A percentile compares a stretch with the other conserved stretches of the same genome.
These are phyloP conservation scores for Xylariaceae sp. DNA, from an alignment of 2,329 filamentous ascomycete genomes.

Conservation along the genomic window DNA sequence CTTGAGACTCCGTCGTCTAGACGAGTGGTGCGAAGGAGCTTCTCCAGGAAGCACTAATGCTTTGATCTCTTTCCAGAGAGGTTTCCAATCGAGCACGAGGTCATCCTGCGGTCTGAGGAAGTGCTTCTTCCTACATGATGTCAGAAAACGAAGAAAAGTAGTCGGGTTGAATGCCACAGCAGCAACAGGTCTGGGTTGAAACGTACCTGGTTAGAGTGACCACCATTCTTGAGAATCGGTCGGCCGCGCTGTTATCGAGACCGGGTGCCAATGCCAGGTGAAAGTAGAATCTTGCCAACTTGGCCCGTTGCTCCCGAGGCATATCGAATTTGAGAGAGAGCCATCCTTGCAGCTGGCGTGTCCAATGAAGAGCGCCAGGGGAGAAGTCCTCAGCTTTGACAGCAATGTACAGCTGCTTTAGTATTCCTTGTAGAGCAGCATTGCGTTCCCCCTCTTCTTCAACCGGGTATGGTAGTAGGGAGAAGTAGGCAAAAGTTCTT, in stretches of 20 bases:
- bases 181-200: neutral
- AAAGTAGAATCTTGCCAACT: slow-evolving; percentile 87
- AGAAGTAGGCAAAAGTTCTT: slow-evolving; percentile 89
- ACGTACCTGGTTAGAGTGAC: slow-evolving; percentile 88
- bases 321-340: slow-evolving; percentile 96
- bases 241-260: slow-evolving; percentile 73
- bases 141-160: no score
- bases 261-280: slow-evolving; percentile 88
- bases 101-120: slow-evolving; percentile 90
- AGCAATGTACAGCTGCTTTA: slow-evolving; percentile 90
- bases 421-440: slow-evolving; percentile 75
- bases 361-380: slow-evolving; percentile 93
- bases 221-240: slow-evolving; percentile 96
- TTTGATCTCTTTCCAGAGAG: slow-evolving; percentile 90
- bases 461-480: slow-evolving; percentile 81
- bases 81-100: slow-evolving; percentile 87
- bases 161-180: no score
- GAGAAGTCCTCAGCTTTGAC: slow-evolving; percentile 91
- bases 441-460: slow-evolving; percentile 78
- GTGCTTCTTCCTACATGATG: slow-evolving; percentile 71
- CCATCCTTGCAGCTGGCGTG: slow-evolving; percentile 92
- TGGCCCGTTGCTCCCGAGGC: slow-evolving; percentile 75
- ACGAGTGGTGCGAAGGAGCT: slow-evolving; percentile 60
- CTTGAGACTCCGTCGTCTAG: slow-evolving; percentile 53
- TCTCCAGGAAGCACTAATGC: slow-evolving; percentile 83